These are phyloP conservation scores for Castanea crenata DNA, from an alignment of 306 rosid genomes.

Conservation along the genomic window DNA sequence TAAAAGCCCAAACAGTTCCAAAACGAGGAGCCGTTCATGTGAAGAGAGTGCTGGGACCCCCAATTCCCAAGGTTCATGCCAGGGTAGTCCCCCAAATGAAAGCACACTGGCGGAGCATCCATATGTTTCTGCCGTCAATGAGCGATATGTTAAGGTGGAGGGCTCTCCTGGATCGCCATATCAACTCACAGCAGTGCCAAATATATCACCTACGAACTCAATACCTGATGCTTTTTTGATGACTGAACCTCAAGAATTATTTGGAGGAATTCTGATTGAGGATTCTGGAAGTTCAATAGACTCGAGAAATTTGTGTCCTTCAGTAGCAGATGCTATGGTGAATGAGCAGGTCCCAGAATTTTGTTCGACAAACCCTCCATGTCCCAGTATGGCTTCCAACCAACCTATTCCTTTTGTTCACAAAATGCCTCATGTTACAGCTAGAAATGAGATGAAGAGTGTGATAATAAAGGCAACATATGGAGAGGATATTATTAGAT, in stretches of 20 bases:
- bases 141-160: conserved; percentile 35
- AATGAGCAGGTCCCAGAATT: conserved; percentile 65
- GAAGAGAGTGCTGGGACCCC: conserved; percentile 72
- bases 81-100: conserved; percentile 63
- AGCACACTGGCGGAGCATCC: conserved; percentile 38
- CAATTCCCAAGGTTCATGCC: conserved; percentile 75
- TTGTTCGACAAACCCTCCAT: conserved; percentile 43
- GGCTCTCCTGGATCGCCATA: conserved; percentile 48
- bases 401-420: conserved; percentile 33
- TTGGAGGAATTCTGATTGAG: conserved; percentile 61
- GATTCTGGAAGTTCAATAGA: conserved; percentile 82
- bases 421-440: conserved; percentile 27
- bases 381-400: conserved; percentile 42
- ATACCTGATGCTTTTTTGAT: conserved; percentile 28
- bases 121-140: conserved; percentile 34
- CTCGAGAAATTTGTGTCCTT: conserved; percentile 74
- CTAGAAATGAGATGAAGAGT: conserved; percentile 46
- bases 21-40: conserved; percentile 59
- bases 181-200: conserved; percentile 31
- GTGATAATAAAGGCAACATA: conserved; percentile 71
- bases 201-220: conserved; percentile 24
- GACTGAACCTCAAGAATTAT: conserved; percentile 58
- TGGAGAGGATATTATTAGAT: conserved; percentile 74
- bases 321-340: conserved; percentile 52
- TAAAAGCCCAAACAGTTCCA: conserved; percentile 37